Evolutionary conservation across 768 basidiomycete species (phyloP), one percentile per base, ranked within the genome.

Genomic region (Lactifluus hygrophoroides): DNA sequence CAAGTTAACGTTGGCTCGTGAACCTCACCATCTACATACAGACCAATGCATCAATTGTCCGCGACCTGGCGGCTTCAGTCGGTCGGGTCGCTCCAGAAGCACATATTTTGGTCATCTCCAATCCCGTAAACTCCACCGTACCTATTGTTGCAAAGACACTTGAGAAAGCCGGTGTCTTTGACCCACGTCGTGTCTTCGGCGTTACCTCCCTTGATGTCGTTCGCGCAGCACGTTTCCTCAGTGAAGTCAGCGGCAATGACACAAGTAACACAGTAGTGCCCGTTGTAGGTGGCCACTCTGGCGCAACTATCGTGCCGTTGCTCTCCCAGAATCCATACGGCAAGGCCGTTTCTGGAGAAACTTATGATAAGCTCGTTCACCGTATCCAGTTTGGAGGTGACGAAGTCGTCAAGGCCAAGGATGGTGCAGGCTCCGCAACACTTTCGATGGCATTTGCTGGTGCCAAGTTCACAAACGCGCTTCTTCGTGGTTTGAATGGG

Each of bases 161-260:
- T 71, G 83, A 89, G 75, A 90, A 93, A 72, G 88, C 88, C 13
- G 94, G 94, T 61, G 90, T 90, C 59, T 97, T 88, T 76, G 84
- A 99, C 78, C 91, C 93, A 55, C 76, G 77, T 59, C 88, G 81
- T 65, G 72, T 98, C 67, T 98, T 96, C 72, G 96, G 95, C 80
- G 88, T 99, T 62, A 97, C 95, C 69, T 93, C 94, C 69, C 90
- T 99, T 69, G 95, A 99, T 69, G 93, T 99, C 67, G 94, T 98
- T 73, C 92, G 95, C 66, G 84, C 95, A 35, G 84, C 90, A 45
- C 91, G 90, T 59, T 98, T 98, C 84, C 81, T 93, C 56, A 80
- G 83, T 21, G 80, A 80, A 54, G 72, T 95, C 68, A 72, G 83
- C 57, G 82, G 83, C 42, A 75, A 80, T 62, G 72, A 82, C 60